A percentile compares a stretch with the other conserved stretches of the same genome.
phyloP scores from a whole-genome alignment of 306 rosid genomes.

The Purshia tridentata region DNA sequence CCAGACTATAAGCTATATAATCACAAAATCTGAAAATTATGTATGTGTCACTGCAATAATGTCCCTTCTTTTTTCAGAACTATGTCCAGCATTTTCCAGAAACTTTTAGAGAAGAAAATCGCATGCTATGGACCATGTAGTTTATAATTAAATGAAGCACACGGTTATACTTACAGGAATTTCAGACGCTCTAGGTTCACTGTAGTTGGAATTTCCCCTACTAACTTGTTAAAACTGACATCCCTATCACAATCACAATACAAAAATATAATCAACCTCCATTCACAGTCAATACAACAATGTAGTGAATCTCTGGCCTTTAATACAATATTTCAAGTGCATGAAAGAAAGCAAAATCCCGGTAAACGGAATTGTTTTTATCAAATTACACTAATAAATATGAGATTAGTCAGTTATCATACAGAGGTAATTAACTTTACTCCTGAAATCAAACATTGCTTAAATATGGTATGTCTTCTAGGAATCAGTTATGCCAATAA shows the following conservation, averaged over 20 bases:
- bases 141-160: neutral
- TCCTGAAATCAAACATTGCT: too few relatives aligned
- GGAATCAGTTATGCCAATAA: too few relatives aligned
- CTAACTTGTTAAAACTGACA: constrained; percentile 77
- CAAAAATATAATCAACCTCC: constrained; percentile 8
- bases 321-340: too few relatives aligned
- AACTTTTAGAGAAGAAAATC: neutral
- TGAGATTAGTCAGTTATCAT: too few relatives aligned
- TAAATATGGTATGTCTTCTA: too few relatives aligned
- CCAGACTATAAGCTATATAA: neutral
- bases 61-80: neutral
- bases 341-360: too few relatives aligned
- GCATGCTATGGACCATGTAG: neutral
- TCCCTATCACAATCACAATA: constrained; percentile 52
- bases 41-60: neutral
- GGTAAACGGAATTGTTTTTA: too few relatives aligned
- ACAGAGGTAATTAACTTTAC: too few relatives aligned
- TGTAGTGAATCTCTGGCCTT: too few relatives aligned
- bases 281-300: constrained; percentile 2
- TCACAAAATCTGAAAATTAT: neutral
- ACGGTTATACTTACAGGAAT: constrained; percentile 59
- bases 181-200: constrained; percentile 31
- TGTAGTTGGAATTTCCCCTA: constrained; percentile 63
- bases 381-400: too few relatives aligned
- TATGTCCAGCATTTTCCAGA: constrained; percentile 3